Percentiles rank a stretch among this genome's conserved stretches.
These are phyloP conservation scores for Lachancea quebecensis DNA, from an alignment of 805 yeast genomes.

Conservation along the genomic window DNA sequence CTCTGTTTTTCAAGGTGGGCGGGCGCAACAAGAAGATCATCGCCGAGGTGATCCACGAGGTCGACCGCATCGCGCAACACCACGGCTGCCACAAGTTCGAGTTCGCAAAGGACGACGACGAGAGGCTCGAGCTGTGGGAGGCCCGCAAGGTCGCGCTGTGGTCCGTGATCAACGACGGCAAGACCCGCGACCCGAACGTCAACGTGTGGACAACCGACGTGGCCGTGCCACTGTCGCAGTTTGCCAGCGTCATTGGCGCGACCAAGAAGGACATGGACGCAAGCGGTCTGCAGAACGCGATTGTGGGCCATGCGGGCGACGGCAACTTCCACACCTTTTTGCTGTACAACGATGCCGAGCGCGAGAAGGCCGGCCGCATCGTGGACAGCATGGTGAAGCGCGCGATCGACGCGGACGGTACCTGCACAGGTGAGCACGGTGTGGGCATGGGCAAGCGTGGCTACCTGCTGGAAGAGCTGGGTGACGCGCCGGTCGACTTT, in stretches of 20 bases:
- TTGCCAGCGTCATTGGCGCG: constrained; percentile 55
- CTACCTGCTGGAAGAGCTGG: constrained; percentile 55
- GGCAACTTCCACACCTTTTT: constrained; percentile 73
- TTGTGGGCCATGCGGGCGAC: constrained; percentile 79
- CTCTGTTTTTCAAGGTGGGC: constrained; percentile 58
- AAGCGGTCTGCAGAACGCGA: constrained; percentile 48
- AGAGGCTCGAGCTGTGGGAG: constrained; percentile 62
- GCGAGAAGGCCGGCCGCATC: constrained; percentile 39
- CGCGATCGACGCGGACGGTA: constrained; percentile 69
- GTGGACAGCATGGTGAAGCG: constrained; percentile 56
- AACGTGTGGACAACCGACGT: constrained; percentile 73
- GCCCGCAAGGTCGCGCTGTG: constrained; percentile 68
- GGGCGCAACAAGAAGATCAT: constrained; percentile 39
- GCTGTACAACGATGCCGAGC: constrained; percentile 47
- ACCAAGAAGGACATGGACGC: constrained; percentile 52
- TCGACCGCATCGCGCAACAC: constrained; percentile 43
- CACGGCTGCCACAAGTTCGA: constrained; percentile 55
- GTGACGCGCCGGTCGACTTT: constrained; percentile 55
- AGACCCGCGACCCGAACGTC: constrained; percentile 39
- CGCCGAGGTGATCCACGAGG: constrained; percentile 40
- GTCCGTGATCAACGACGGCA: constrained; percentile 63
- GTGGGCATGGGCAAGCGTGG: constrained; percentile 73
- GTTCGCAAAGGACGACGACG: constrained; percentile 56
- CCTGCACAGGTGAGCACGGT: constrained; percentile 86
- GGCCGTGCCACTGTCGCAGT: constrained; percentile 68